Percentiles rank a stretch among this genome's conserved stretches.
Conservation (phyloP, 1,284 basidiomycete species). For the Boletus sp. region DNA sequence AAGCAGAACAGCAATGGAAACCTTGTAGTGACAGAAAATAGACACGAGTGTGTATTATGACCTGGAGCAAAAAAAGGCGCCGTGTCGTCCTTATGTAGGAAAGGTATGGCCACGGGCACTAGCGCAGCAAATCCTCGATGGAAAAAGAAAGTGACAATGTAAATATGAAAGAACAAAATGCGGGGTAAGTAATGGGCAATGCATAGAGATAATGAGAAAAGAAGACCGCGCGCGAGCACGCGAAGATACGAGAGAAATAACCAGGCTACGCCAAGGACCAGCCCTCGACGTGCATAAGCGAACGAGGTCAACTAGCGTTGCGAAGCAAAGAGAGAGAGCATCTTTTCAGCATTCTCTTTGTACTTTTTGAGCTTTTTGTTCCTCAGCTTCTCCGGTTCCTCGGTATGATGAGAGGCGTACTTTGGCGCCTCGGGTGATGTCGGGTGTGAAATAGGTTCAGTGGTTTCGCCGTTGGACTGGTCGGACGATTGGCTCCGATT, state of each 20-base stretch:
- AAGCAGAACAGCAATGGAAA: slow-evolving; percentile 38
- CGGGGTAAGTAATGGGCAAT: slow-evolving; percentile 26
- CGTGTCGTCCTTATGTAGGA: slow-evolving; percentile 33
- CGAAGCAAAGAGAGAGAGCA: slow-evolving; percentile 74
- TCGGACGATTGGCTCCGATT: slow-evolving; percentile 72
- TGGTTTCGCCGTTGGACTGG: slow-evolving; percentile 59
- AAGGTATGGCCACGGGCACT: slow-evolving; percentile 26
- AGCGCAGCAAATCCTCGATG: slow-evolving; percentile 27
- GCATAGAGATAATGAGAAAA: slow-evolving; percentile 38
- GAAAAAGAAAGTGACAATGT: slow-evolving; percentile 12
- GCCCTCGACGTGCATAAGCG: slow-evolving; percentile 22
- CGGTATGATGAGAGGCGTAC: slow-evolving; percentile 30
- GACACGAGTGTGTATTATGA: slow-evolving; percentile 36
- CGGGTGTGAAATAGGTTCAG: slow-evolving; percentile 30
- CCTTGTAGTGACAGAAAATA: slow-evolving; percentile 32
- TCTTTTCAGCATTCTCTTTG: slow-evolving; percentile 80
- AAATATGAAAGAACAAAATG: slow-evolving; percentile 15
- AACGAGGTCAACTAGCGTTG: slow-evolving; percentile 42
- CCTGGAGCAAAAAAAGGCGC: slow-evolving; percentile 26
- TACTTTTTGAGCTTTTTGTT: slow-evolving; percentile 79
- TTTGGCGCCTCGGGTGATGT: slow-evolving; percentile 42
- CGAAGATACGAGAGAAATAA: slow-evolving; percentile 22
- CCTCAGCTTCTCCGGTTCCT: slow-evolving; percentile 59
- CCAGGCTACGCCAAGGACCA: slow-evolving; percentile 27
- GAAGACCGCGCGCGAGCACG: not conserved